A percentile compares a stretch with the other conserved stretches of the same genome.
Conservation (phyloP, 2,329 filamentous ascomycete species). For the Neoascochyta sp. region DNA sequence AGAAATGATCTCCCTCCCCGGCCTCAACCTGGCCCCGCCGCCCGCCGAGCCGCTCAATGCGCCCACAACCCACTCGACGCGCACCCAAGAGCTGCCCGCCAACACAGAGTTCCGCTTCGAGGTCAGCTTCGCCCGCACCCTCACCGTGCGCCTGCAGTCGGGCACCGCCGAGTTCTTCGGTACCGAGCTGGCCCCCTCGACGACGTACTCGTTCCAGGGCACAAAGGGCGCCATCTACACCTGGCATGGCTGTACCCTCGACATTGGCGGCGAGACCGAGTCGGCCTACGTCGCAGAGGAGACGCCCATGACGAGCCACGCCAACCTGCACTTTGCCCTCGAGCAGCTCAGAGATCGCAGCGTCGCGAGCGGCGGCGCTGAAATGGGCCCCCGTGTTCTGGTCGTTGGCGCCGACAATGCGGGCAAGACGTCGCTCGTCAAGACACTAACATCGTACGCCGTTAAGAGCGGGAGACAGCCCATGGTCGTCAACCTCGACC, state of each 20-base stretch:
- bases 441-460: constrained; percentile 75
- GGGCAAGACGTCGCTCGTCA: constrained; percentile 79
- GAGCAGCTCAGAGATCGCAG: constrained; percentile 66
- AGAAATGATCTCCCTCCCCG: constrained; percentile 43
- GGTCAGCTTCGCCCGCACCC: constrained; percentile 32
- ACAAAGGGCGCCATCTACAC: constrained; percentile 86
- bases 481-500: constrained; percentile 79
- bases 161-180: constrained; percentile 93
- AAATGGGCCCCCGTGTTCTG: constrained; percentile 73
- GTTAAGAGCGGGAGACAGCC: constrained; percentile 71
- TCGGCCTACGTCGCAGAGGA: constrained; percentile 70
- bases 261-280: constrained; percentile 68
- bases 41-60: constrained; percentile 22
- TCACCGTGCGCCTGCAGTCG: constrained; percentile 59
- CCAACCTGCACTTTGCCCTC: constrained; percentile 86
- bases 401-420: constrained; percentile 73
- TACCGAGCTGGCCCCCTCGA: constrained; percentile 80
- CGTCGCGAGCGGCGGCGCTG: constrained; percentile 28
- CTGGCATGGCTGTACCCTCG: constrained; percentile 84
- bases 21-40: constrained; percentile 43
- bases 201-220: constrained; percentile 75
- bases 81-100: constrained; percentile 43
- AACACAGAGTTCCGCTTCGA: constrained; percentile 47
- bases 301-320: constrained; percentile 73
- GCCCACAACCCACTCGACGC: constrained; percentile 21